Evolutionary conservation across 495 filamentous ascomycete genomes (phyloP).

Genomic region (Xylaria curta): DNA sequence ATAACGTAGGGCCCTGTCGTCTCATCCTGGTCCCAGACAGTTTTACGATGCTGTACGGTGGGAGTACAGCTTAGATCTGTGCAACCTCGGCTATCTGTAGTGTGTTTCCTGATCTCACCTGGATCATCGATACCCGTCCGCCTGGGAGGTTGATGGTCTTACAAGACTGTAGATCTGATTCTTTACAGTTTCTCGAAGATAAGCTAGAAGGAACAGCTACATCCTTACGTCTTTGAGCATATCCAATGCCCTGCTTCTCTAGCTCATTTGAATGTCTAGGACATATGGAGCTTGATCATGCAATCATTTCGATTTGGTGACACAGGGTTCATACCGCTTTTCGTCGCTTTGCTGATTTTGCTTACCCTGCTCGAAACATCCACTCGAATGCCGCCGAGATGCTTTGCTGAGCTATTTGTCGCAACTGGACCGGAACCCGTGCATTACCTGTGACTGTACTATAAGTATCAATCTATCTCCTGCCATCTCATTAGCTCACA

Average conservation of each 20-base stretch:
- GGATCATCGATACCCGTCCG: conserved; percentile 40
- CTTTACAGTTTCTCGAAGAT: conserved; percentile 34
- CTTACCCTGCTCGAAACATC: conserved; percentile 25
- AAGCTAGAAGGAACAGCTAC: conserved; percentile 29
- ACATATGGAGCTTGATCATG: conserved; percentile 41
- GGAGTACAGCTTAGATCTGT: conserved; percentile 44
- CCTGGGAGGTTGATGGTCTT: conserved; percentile 38
- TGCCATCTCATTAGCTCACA: not conserved
- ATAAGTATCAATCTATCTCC: conserved; percentile 17
- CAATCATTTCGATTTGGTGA: conserved; percentile 42
- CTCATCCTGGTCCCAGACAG: conserved; percentile 32
- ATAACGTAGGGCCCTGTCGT: conserved; percentile 24
- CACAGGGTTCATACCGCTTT: conserved; percentile 33
- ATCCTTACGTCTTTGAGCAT: conserved; percentile 26
- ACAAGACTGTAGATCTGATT: conserved; percentile 41
- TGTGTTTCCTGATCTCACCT: conserved; percentile 43
- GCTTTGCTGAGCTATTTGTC: conserved; percentile 10
- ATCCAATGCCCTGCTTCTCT: conserved; percentile 31
- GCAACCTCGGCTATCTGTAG: conserved; percentile 46
- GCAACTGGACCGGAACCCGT: not conserved
- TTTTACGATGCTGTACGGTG: conserved; percentile 40
- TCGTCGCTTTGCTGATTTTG: conserved; percentile 13
- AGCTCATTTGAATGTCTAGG: conserved; percentile 47
- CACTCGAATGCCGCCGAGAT: conserved; percentile 23
- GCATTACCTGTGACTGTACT: not conserved